Conservation (phyloP, 2,329 filamentous ascomycete species). For the Apiospora arundinis region DNA sequence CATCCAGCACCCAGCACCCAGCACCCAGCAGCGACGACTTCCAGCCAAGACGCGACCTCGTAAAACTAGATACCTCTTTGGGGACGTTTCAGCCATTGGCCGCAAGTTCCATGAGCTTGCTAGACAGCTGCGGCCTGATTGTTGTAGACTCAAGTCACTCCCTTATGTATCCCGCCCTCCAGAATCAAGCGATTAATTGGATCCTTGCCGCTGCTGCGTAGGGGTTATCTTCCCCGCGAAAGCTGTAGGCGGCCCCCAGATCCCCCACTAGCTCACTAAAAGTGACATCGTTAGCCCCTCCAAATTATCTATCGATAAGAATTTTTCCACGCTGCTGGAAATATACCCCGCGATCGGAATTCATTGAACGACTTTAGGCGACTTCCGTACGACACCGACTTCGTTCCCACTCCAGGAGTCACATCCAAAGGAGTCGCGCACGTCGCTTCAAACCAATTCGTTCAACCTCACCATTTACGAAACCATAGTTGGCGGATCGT, state of each 20-base stretch:
- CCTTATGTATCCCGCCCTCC: too few species aligned
- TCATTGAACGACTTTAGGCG: background rate
- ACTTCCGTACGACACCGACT: constrained; percentile 7
- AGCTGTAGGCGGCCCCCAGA: background rate
- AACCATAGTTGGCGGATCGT: constrained; percentile 27
- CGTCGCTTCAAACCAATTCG: background rate
- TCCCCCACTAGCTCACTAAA: background rate
- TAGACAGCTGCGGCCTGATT: background rate
- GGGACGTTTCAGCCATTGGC: too few species aligned
- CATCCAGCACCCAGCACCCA: too few species aligned
- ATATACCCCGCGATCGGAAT: background rate
- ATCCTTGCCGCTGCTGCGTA: constrained; percentile 8
- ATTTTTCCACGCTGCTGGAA: background rate
- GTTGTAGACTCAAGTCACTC: too few species aligned
- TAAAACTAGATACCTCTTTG: too few species aligned
- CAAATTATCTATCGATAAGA: constrained; percentile 16
- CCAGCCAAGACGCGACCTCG: too few species aligned
- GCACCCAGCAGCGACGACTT: too few species aligned
- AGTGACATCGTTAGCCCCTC: background rate
- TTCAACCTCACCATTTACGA: constrained; percentile 26
- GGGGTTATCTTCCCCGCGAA: background rate
- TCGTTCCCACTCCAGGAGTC: constrained; percentile 10
- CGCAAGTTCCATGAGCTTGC: background rate
- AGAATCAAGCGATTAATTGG: too few species aligned
- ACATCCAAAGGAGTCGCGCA: constrained; percentile 20